Evolutionary conservation across 2,329 filamentous ascomycete species (phyloP), one percentile per base, ranked within the genome.

Genomic region (Phaeosphaeriaceae sp.): DNA sequence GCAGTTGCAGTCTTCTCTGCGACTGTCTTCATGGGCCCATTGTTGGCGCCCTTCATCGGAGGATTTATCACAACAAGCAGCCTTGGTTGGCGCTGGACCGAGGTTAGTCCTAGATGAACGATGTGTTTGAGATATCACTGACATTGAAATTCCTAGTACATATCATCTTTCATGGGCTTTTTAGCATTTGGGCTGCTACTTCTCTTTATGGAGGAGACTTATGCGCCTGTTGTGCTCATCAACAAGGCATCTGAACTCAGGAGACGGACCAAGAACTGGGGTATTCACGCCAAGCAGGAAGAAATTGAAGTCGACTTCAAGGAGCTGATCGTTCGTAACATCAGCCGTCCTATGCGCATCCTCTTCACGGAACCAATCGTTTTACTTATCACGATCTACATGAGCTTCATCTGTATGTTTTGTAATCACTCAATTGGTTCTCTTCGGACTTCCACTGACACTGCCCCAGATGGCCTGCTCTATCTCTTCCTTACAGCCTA

Each of bases 401-500:
- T 80, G 77, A 68, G 70, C 43, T 79, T 79, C 52, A 75, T 78
- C 30, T 78, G 75, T 67, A 74, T 60, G 59, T 65, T 28, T 11
- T 47, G 42, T 26, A 21, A 11, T 9, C 35, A 4, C 15, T 40
- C 15, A 40, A 40, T 2, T 5, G 8, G 10, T 13, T 8, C 11
- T 7, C 3, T 13, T n/a, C 15, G 35, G 11, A 40, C 35, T n/a
- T n/a, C 15, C 15, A n/a, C 35, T 40, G 8, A 40, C 15, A n/a
- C 15, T n/a, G 17, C n/a, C 8, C 35, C n/a, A 75, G 93, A 94
- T 71, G 90, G 85, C 6, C 82, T 95, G 0, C 86, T 97, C 1
- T 97, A 95, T 72, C 88, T 94, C 24, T 64, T 95, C 81, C 83
- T 97, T 53, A 94, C 92, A 0, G 91, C 92, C 1, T 96, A 96